Evolutionary conservation across 805 yeast species (phyloP).

Genomic region (Pichia heedii): DNA sequence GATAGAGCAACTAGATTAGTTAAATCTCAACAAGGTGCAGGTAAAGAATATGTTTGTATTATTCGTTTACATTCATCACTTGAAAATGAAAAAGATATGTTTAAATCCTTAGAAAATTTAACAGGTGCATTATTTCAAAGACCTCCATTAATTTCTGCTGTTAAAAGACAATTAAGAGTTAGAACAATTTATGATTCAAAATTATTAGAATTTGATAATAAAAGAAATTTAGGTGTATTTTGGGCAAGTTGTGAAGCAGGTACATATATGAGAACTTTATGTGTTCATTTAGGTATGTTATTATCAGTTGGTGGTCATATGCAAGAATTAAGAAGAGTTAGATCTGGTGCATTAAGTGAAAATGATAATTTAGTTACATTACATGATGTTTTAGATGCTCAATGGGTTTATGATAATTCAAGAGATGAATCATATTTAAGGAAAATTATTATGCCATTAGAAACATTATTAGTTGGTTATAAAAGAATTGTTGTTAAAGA

Average conservation of each 20-base stretch:
- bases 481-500: conserved; percentile 89
- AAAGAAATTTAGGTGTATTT: conserved; percentile 94
- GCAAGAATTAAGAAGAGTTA: conserved; percentile 99
- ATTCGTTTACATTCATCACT: conserved; percentile 91
- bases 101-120: conserved; percentile 80
- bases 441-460: conserved; percentile 90
- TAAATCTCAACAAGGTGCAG: conserved; percentile 99
- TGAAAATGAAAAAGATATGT: conserved; percentile 79
- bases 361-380: conserved; percentile 86
- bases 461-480: conserved; percentile 86
- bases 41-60: conserved; percentile 98
- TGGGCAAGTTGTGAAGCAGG: conserved; percentile 99
- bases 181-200: conserved; percentile 96
- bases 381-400: conserved; percentile 97
- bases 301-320: conserved; percentile 99
- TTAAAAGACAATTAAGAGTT: conserved; percentile 96
- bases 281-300: conserved; percentile 98
- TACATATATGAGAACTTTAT: conserved; percentile 97
- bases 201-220: conserved; percentile 91
- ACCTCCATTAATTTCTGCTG: conserved; percentile 98
- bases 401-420: conserved; percentile 94
- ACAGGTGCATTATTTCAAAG: conserved; percentile 99
- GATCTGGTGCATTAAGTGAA: conserved; percentile 94
- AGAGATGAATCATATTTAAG: conserved; percentile 94
- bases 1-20: conserved; percentile 98